Conservation (phyloP, 2,329 filamentous ascomycete genomes). For the Aspergillus pseudonomiae region DNA sequence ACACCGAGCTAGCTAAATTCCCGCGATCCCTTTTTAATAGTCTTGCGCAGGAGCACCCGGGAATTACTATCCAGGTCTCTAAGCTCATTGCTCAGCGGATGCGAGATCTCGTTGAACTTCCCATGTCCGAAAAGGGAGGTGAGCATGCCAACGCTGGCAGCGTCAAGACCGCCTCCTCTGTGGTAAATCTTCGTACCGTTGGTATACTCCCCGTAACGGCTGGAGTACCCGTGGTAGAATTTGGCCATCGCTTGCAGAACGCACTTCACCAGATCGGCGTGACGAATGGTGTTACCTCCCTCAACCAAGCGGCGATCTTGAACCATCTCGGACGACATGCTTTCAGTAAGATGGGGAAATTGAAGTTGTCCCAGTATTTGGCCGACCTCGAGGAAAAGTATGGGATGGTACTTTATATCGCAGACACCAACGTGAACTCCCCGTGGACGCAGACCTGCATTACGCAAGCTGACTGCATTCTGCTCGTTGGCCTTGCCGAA, state of each 20-base stretch:
- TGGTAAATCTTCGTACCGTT: slow-evolving; percentile 88
- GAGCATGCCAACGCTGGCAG: slow-evolving; percentile 62
- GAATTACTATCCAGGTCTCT: slow-evolving; percentile 98
- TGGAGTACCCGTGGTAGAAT: slow-evolving; percentile 92
- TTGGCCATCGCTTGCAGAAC: slow-evolving; percentile 83
- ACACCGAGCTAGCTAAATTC: slow-evolving; percentile 95
- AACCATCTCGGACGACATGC: slow-evolving; percentile 95
- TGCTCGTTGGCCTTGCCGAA: slow-evolving; percentile 89
- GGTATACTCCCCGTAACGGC: slow-evolving; percentile 87
- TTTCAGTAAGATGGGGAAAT: slow-evolving; percentile 95
- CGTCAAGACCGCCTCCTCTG: slow-evolving; percentile 68
- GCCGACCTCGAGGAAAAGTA: slow-evolving; percentile 98
- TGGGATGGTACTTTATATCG: slow-evolving; percentile 90
- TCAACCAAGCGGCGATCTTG: slow-evolving; percentile 91
- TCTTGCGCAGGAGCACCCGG: slow-evolving; percentile 92
- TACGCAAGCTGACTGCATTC: slow-evolving; percentile 91
- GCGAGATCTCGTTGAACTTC: slow-evolving; percentile 83
- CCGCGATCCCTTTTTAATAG: slow-evolving; percentile 97
- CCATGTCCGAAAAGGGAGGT: slow-evolving; percentile 66
- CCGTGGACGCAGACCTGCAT: slow-evolving; percentile 99
- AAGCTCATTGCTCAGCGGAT: slow-evolving; percentile 97
- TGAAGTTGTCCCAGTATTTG: slow-evolving; percentile 93
- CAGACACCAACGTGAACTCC: slow-evolving; percentile 94
- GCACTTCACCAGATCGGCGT: slow-evolving; percentile 88
- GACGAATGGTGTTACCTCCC: slow-evolving; percentile 83